phyloP scores from a whole-genome alignment of 352 stramenopile species.

The Pythium utonaiense region DNA sequence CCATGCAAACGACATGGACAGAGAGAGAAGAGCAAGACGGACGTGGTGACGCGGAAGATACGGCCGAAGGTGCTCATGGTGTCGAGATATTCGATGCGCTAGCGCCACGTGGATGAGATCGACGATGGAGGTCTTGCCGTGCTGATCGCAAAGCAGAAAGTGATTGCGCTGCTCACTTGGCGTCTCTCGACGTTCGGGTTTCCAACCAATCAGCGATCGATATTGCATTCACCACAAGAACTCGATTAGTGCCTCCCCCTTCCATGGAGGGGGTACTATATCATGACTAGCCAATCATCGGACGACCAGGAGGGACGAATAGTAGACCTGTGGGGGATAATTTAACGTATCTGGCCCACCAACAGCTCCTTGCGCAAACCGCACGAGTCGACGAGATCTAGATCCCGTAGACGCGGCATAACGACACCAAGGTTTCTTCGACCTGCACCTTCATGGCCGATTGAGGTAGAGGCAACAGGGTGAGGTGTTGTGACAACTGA shows the following conservation, averaged over 20 bases:
- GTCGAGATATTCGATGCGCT: not conserved
- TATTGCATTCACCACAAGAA: slow-evolving; percentile 18
- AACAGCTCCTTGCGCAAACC: slow-evolving; percentile 20
- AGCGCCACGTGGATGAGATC: not conserved
- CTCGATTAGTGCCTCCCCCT: not conserved
- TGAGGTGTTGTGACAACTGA: too few relatives aligned
- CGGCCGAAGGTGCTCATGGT: slow-evolving; percentile 93
- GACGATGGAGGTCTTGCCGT: not conserved
- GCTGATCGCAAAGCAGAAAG: slow-evolving; percentile 18
- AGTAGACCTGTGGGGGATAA: slow-evolving; percentile 8
- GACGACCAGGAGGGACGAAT: slow-evolving; percentile 1
- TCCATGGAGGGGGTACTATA: slow-evolving; percentile 6
- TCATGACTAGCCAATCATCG: slow-evolving; percentile 7
- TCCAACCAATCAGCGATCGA: slow-evolving; percentile 11
- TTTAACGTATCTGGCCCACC: not conserved
- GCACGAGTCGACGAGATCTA: not conserved
- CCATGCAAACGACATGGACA: not conserved
- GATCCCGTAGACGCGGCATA: not conserved
- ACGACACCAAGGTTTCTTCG: too few relatives aligned
- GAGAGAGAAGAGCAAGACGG: slow-evolving; percentile 19
- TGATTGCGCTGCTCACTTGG: slow-evolving; percentile 18
- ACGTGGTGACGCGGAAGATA: slow-evolving; percentile 97
- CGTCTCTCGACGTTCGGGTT: not conserved
- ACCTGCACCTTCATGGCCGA: too few relatives aligned
- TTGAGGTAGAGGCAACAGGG: too few relatives aligned